Conservation (phyloP, 2,329 filamentous ascomycete species). For the Colletotrichum sp. region DNA sequence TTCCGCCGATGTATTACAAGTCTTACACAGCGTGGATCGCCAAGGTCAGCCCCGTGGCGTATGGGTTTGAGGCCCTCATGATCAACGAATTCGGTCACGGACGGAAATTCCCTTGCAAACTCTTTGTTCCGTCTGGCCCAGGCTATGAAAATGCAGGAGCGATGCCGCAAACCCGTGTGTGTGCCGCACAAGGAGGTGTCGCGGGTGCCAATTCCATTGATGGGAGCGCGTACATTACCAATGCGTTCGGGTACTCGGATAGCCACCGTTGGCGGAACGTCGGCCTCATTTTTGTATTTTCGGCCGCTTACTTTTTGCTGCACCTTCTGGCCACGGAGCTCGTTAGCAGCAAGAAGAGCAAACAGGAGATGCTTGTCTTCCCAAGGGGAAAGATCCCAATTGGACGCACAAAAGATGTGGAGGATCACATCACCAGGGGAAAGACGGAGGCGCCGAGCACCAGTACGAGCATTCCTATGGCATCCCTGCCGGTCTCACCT, state of each 20-base stretch:
- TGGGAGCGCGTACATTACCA: constrained; percentile 1
- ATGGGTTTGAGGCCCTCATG: constrained; percentile 15
- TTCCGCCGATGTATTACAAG: constrained; percentile 10
- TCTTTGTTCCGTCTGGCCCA: constrained; percentile 5
- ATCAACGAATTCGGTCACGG: constrained; percentile 15
- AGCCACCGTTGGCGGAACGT: constrained; percentile 11
- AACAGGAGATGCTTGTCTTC: constrained; percentile 17
- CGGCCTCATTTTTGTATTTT: constrained; percentile 9
- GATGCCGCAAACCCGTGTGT: not conserved
- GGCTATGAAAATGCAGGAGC: constrained; percentile 20
- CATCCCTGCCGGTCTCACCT: not conserved
- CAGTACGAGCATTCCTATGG: not conserved
- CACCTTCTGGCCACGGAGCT: constrained; percentile 16
- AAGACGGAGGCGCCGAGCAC: not conserved
- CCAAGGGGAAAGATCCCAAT: not conserved
- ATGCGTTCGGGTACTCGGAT: not conserved
- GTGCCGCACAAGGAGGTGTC: not conserved
- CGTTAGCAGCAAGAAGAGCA: not conserved
- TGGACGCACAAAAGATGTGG: not conserved
- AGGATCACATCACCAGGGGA: constrained; percentile 3
- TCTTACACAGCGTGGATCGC: constrained; percentile 9
- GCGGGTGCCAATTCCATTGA: not conserved
- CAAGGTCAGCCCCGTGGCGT: constrained; percentile 8
- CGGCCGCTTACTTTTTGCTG: not conserved
- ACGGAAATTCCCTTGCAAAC: constrained; percentile 3